These are phyloP conservation scores for Mycena olivaceomarginata DNA, from an alignment of 768 basidiomycete genomes.

Conservation along the genomic window DNA sequence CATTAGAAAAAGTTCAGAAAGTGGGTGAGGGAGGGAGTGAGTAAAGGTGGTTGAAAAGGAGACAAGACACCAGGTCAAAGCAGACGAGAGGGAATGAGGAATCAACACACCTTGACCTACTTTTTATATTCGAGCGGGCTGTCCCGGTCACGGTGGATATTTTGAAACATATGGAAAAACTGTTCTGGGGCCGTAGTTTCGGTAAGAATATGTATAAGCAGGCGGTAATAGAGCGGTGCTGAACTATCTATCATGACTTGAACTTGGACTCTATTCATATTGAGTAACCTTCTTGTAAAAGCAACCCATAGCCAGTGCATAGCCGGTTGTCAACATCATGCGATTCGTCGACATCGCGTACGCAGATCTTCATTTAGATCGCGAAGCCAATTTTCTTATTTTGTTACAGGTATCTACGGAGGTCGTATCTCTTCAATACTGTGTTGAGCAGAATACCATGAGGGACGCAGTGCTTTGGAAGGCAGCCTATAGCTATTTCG, in stretches of 20 bases:
- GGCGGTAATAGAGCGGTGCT: no score
- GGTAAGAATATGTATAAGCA: neutral
- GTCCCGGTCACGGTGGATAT: neutral
- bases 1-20: constrained; percentile 37
- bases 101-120: neutral
- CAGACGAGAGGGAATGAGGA: constrained; percentile 41
- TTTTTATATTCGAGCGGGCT: constrained; percentile 27
- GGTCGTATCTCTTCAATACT: constrained; percentile 13
- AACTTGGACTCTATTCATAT: no score
- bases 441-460: constrained; percentile 39
- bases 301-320: no score
- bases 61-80: constrained; percentile 46
- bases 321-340: no score
- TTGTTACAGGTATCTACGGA: neutral
- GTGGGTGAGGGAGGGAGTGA: neutral
- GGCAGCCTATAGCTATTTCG: constrained; percentile 63
- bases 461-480: constrained; percentile 40
- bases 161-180: no score
- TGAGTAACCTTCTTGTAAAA: no score
- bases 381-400: neutral
- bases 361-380: no score
- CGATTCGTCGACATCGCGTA: no score
- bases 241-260: no score
- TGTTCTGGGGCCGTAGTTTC: neutral
- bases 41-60: constrained; percentile 21